These are phyloP conservation scores for Paramecium tetraurelia DNA, from an alignment of 73 alveolate genomes.

Conservation along the genomic window DNA sequence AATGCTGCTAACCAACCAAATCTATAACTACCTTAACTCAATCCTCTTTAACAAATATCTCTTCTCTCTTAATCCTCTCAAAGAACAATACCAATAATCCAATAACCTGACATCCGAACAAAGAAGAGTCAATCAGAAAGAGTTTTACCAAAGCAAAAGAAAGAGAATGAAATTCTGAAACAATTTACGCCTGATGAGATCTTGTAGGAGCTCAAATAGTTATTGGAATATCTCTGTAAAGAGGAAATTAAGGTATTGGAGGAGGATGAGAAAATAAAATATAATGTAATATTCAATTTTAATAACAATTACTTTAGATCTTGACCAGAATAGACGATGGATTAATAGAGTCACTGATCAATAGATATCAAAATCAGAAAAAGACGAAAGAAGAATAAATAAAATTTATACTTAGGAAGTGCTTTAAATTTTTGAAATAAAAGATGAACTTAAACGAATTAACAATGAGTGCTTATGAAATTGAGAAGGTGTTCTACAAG, in stretches of 20 bases:
- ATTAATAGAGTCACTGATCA: neutral
- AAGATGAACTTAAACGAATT: constrained; percentile 49
- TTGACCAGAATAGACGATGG: neutral
- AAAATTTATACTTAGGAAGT: constrained; percentile 52
- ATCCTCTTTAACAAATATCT: neutral
- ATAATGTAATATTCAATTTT: neutral
- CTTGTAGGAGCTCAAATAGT: neutral
- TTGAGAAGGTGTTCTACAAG: constrained; percentile 5
- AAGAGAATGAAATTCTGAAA: neutral
- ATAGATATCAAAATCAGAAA: neutral
- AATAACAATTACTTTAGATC: neutral
- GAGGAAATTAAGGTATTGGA: neutral
- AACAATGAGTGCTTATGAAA: constrained; percentile 35
- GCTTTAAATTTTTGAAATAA: constrained; percentile 55
- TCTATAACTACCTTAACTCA: neutral
- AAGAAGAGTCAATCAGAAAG: constrained; percentile 41
- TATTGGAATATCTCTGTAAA: neutral
- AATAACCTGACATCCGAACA: neutral
- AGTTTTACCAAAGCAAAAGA: constrained; percentile 11
- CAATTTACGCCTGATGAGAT: neutral
- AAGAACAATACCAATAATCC: neutral
- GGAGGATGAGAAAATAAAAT: neutral
- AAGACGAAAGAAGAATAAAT: constrained; percentile 61
- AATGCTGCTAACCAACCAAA: neutral
- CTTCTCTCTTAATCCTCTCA: constrained; percentile 4